These are phyloP conservation scores for Ganoderma boninense DNA, from an alignment of 1,284 basidiomycete genomes.

Conservation along the genomic window DNA sequence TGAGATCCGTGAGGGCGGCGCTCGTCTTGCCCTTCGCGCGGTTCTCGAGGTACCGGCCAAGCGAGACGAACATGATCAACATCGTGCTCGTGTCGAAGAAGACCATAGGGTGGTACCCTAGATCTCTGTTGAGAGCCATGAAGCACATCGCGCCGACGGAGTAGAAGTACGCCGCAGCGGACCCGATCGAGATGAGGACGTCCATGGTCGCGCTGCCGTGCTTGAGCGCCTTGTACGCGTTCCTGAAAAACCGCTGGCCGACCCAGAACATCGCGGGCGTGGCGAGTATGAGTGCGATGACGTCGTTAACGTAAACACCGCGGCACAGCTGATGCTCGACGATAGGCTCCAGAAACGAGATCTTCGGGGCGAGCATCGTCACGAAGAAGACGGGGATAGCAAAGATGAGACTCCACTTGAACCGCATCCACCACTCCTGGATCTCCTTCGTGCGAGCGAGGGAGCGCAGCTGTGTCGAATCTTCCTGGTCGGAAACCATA, in stretches of 20 bases:
- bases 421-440: conserved; percentile 87
- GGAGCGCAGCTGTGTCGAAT: conserved; percentile 90
- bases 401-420: conserved; percentile 81
- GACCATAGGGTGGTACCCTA: conserved; percentile 82
- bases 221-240: conserved; percentile 90
- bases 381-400: conserved; percentile 94
- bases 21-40: conserved; percentile 97
- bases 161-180: conserved; percentile 93
- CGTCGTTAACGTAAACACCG: conserved; percentile 85
- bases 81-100: conserved; percentile 99
- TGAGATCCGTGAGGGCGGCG: conserved; percentile 94
- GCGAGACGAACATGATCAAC: conserved; percentile 97
- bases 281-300: conserved; percentile 85
- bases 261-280: conserved; percentile 96
- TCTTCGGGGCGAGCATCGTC: conserved; percentile 87
- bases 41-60: conserved; percentile 97
- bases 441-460: conserved; percentile 94
- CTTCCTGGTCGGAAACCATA: conserved; percentile 82
- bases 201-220: conserved; percentile 96
- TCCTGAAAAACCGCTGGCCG: conserved; percentile 87
- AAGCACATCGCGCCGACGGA: conserved; percentile 80
- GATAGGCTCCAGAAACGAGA: conserved; percentile 64
- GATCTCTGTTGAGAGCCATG: conserved; percentile 69
- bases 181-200: conserved; percentile 95
- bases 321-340: conserved; percentile 60